A percentile compares a stretch with the other conserved stretches of the same genome.
Evolutionary conservation across 2,329 filamentous ascomycete genomes (phyloP).

Genomic region (Fusarium begoniae): DNA sequence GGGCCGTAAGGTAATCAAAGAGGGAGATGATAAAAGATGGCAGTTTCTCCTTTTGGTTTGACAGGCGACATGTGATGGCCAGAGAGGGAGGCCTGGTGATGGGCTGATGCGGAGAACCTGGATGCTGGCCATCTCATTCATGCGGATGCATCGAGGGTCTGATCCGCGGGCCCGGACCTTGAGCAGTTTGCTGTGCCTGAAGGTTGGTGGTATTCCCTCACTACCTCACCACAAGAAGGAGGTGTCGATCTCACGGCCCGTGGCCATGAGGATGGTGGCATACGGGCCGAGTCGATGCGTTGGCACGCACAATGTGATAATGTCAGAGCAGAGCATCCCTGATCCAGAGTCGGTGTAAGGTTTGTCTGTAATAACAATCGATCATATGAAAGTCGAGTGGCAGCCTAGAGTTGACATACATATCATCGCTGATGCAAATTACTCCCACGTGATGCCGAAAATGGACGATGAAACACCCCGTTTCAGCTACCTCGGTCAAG

Average conservation of each 20-base stretch:
- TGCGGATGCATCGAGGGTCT: slow-evolving; percentile 33
- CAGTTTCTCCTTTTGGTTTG: slow-evolving; percentile 29
- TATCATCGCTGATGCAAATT: background rate
- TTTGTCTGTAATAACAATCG: background rate
- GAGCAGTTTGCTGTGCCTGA: slow-evolving; percentile 13
- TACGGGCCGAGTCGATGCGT: slow-evolving; percentile 20
- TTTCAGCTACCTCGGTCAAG: slow-evolving; percentile 3
- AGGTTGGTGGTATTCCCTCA: slow-evolving; percentile 14
- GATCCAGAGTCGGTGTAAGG: background rate
- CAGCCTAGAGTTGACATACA: slow-evolving; percentile 10
- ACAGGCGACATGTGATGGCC: slow-evolving; percentile 32
- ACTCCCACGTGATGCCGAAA: slow-evolving; percentile 19
- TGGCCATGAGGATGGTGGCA: slow-evolving; percentile 13
- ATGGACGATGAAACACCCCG: background rate
- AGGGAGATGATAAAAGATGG: slow-evolving; percentile 10
- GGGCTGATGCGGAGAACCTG: slow-evolving; percentile 40
- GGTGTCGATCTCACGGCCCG: slow-evolving; percentile 29
- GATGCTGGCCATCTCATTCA: slow-evolving; percentile 25
- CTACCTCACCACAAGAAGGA: slow-evolving; percentile 6
- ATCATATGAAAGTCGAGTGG: background rate
- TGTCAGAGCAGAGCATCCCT: slow-evolving; percentile 1
- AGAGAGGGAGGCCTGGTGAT: slow-evolving; percentile 33
- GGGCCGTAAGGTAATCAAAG: slow-evolving; percentile 26
- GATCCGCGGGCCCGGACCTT: slow-evolving; percentile 26
- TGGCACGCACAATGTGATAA: slow-evolving; percentile 25